Evolutionary conservation across 2,329 filamentous ascomycete genomes (phyloP), one percentile per base, ranked within the genome.

Genomic region (Clarireedia sp.): DNA sequence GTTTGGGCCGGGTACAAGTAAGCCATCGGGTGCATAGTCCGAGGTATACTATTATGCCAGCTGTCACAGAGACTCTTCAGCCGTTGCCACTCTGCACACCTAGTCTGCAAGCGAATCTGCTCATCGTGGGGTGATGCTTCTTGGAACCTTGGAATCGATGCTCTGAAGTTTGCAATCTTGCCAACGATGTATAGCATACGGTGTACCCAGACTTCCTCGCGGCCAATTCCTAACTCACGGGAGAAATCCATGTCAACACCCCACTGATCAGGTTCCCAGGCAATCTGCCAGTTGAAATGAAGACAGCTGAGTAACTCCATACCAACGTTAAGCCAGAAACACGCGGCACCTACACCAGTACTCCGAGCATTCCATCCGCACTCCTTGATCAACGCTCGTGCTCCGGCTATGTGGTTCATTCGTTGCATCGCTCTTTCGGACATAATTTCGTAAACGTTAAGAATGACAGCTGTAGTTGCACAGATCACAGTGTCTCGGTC

Each of bases 401-500:
- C 89, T 5, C 90, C 90, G 0, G 87, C 86, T 62, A 92, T 91
- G 66, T 96, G 91, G 63, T 88, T 91, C 85, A 94, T 92, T n/a
- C 87, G 80, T 63, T 90, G 83, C 38, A 85, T 75, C 5, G 87
- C 83, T 62, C 82, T 82, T 66, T 92, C 87, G 48, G 83, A 90
- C 89, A 96, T 95, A 63, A 91, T 86, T 70, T 96, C 90, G 71
- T 95, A 96, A 3, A 95, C 87, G 63, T 95, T 92, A 33, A 97
- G 78, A 7, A 95, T 86, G 14, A 95, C 86, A 2, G 92, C 90
- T 0, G 90, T 90, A 0, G 87, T 89, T 7, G 91, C 90, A 69
- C 90, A 96, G 52, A 95, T 84, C 26, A 86, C 82, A 1, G 85
- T 89, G 67, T 96, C 86, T 56, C 90, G 82, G 62, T 94, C 86